Evolutionary conservation across 2,329 filamentous ascomycete species (phyloP).

Genomic region (Davidsoniella eucalypti): DNA sequence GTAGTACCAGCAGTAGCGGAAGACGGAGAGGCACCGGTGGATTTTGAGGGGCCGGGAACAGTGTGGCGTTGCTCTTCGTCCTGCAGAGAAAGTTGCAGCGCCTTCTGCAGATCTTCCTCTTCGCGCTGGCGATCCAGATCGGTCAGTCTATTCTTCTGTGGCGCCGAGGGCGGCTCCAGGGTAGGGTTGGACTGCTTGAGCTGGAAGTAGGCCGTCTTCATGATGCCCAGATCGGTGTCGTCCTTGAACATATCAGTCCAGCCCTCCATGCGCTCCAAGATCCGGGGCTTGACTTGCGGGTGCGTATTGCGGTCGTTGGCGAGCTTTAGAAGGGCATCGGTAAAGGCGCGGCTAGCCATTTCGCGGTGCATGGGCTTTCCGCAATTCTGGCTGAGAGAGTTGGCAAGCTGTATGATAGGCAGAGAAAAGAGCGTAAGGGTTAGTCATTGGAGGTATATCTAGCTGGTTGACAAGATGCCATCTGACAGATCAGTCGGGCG

Average conservation of each 20-base stretch:
- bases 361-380: constrained; percentile 76
- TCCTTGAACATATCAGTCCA: constrained; percentile 90
- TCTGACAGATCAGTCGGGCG: constrained; percentile 13
- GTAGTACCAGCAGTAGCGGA: constrained; percentile 15
- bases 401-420: constrained; percentile 47
- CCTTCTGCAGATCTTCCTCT: constrained; percentile 94
- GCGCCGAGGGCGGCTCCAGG: constrained; percentile 79
- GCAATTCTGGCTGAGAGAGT: constrained; percentile 84
- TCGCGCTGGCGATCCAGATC: constrained; percentile 83
- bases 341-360: constrained; percentile 80
- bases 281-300: constrained; percentile 91
- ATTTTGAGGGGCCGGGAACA: constrained; percentile 21
- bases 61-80: constrained; percentile 55
- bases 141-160: constrained; percentile 82
- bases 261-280: constrained; percentile 87
- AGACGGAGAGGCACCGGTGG: constrained; percentile 19
- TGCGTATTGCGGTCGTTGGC: constrained; percentile 93
- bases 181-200: constrained; percentile 76
- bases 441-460: neutral
- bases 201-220: constrained; percentile 86
- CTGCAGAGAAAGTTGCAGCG: constrained; percentile 77
- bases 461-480: too few species aligned
- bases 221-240: constrained; percentile 86
- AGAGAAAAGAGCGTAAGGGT: neutral
- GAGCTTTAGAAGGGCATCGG: constrained; percentile 77